Percentiles rank a stretch among this genome's conserved stretches.
Evolutionary conservation across 2,329 filamentous ascomycete genomes (phyloP).

Genomic region (Fusarium beomiforme): DNA sequence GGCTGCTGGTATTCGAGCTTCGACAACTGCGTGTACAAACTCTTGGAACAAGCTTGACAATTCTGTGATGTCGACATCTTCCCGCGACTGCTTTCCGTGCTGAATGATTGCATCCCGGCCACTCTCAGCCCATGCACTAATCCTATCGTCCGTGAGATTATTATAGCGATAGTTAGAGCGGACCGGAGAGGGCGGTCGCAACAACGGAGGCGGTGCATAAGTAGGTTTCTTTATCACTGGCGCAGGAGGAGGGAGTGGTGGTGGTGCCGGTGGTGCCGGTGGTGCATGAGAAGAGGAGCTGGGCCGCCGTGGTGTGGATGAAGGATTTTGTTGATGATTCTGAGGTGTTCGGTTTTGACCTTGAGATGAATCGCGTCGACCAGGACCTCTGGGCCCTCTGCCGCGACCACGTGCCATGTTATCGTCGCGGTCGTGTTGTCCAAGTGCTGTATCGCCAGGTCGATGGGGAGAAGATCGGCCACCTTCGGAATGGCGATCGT

Average conservation of each 20-base stretch:
- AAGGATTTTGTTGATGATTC: constrained; percentile 40
- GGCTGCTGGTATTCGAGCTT: constrained; percentile 70
- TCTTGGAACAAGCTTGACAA: constrained; percentile 85
- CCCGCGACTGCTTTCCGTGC: constrained; percentile 70
- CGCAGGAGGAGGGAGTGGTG: constrained; percentile 39
- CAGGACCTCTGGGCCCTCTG: constrained; percentile 58
- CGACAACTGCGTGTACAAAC: constrained; percentile 78
- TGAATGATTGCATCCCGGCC: constrained; percentile 75
- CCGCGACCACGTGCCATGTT: constrained; percentile 58
- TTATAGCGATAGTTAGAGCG: constrained; percentile 74
- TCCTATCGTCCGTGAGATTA: constrained; percentile 75
- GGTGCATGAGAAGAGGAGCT: constrained; percentile 35
- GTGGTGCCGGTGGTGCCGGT: constrained; percentile 2
- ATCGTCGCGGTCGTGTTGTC: constrained; percentile 67
- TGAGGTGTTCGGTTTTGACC: constrained; percentile 43
- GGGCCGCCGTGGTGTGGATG: constrained; percentile 37
- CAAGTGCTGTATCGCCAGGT: constrained; percentile 64
- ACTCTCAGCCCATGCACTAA: constrained; percentile 73
- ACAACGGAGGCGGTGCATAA: constrained; percentile 27
- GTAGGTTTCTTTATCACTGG: constrained; percentile 32
- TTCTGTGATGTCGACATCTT: constrained; percentile 73
- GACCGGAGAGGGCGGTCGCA: constrained; percentile 47
- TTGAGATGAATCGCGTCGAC: constrained; percentile 64
- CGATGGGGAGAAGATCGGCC: constrained; percentile 70
- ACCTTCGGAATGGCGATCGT: constrained; percentile 61